Percentiles rank a stretch among this genome's conserved stretches.
phyloP scores from a whole-genome alignment of 768 basidiomycete genomes.

The Termitomyces sp. region DNA sequence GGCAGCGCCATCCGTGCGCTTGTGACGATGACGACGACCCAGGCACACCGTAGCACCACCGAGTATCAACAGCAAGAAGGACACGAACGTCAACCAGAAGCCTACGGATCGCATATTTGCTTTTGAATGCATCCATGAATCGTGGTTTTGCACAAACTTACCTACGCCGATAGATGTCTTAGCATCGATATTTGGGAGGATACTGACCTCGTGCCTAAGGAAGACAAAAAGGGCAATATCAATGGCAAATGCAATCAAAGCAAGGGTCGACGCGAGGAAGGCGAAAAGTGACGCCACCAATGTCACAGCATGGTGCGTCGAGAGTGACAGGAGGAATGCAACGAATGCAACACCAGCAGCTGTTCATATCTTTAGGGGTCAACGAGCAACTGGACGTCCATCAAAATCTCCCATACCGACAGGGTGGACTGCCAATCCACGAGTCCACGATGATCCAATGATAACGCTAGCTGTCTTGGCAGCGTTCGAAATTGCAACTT shows the following conservation, averaged over 20 bases:
- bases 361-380: conserved; percentile 14
- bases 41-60: conserved; percentile 70
- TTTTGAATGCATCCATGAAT: neutral
- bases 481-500: conserved; percentile 34
- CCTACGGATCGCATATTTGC: conserved; percentile 28
- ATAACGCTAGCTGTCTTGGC: conserved; percentile 30
- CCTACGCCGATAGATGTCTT: conserved; percentile 59
- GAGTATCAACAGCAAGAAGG: conserved; percentile 57
- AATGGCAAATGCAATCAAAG: conserved; percentile 69
- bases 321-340: conserved; percentile 59
- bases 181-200: conserved; percentile 37
- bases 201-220: conserved; percentile 51
- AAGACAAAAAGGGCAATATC: conserved; percentile 70
- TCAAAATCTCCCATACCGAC: conserved; percentile 48
- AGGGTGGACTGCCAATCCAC: conserved; percentile 70
- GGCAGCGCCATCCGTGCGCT: conserved; percentile 40
- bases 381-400: neutral
- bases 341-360: conserved; percentile 55
- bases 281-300: conserved; percentile 62
- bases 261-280: conserved; percentile 64
- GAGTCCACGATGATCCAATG: conserved; percentile 60
- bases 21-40: conserved; percentile 55
- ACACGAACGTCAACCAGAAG: conserved; percentile 72
- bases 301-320: conserved; percentile 49
- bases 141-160: conserved; percentile 24